Evolutionary conservation across 192 early-diverging fungal genomes (phyloP).

Genomic region (Coemansia sp.): DNA sequence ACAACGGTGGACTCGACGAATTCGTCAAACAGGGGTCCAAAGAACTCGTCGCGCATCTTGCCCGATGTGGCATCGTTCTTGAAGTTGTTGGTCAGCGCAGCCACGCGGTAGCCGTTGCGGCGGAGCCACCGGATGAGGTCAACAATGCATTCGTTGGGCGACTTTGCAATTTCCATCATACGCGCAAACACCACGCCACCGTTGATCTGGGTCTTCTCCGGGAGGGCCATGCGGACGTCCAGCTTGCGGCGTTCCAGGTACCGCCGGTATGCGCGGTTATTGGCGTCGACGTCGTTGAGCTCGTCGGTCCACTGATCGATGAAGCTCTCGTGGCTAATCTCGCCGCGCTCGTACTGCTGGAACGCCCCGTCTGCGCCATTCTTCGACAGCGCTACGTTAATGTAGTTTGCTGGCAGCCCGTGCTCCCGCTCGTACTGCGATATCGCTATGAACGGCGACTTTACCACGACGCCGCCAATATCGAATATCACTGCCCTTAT

Average conservation of each 20-base stretch:
- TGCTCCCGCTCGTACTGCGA: slow-evolving; percentile 65
- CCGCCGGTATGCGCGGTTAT: slow-evolving; percentile 40
- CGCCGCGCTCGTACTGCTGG: slow-evolving; percentile 59
- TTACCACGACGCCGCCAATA: slow-evolving; percentile 82
- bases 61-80: slow-evolving; percentile 32
- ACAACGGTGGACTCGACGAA: slow-evolving; percentile 78
- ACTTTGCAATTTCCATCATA: slow-evolving; percentile 40
- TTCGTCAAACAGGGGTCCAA: slow-evolving; percentile 65
- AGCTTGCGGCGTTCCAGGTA: slow-evolving; percentile 33
- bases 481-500: slow-evolving; percentile 82
- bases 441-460: slow-evolving; percentile 80
- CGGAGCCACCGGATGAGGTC: slow-evolving; percentile 40
- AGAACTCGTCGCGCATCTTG: slow-evolving; percentile 17
- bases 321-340: slow-evolving; percentile 33
- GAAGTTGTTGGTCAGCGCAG: slow-evolving; percentile 88
- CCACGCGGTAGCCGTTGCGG: slow-evolving; percentile 64
- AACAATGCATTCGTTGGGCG: slow-evolving; percentile 26
- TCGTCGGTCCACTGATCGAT: slow-evolving; percentile 35
- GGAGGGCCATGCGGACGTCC: slow-evolving; percentile 37
- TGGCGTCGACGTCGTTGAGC: slow-evolving; percentile 43
- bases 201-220: slow-evolving; percentile 20
- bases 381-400: slow-evolving; percentile 75
- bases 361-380: slow-evolving; percentile 58
- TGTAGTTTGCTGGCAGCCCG: slow-evolving; percentile 76
- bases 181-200: slow-evolving; percentile 28